Conservation (phyloP, 1,139 yeast species). For the Petasospora fabianii region DNA sequence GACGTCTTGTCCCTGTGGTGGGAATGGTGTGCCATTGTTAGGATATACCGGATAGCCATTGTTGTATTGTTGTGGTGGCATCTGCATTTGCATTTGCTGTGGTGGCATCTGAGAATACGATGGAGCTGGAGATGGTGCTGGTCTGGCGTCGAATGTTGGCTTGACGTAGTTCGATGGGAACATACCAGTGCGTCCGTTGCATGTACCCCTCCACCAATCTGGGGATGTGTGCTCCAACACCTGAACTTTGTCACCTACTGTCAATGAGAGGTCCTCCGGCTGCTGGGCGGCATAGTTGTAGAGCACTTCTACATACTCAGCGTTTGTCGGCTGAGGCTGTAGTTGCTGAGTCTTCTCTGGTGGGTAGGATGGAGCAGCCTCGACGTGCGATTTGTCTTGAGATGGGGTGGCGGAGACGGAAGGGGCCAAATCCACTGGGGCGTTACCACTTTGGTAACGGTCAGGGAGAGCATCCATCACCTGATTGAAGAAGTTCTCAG, state of each 20-base stretch:
- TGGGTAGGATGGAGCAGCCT: background rate
- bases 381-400: no score
- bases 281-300: slow-evolving; percentile 71
- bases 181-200: slow-evolving; percentile 62
- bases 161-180: slow-evolving; percentile 88
- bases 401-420: slow-evolving; percentile 20
- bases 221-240: slow-evolving; percentile 71
- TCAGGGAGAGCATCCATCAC: slow-evolving; percentile 54
- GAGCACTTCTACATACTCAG: slow-evolving; percentile 56
- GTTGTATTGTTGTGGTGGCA: slow-evolving; percentile 44
- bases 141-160: slow-evolving; percentile 32
- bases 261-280: slow-evolving; percentile 64
- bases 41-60: slow-evolving; percentile 26
- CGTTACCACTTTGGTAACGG: slow-evolving; percentile 51
- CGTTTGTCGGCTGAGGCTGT: slow-evolving; percentile 3
- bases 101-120: slow-evolving; percentile 13
- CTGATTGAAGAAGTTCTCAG: slow-evolving; percentile 52
- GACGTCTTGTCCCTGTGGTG: slow-evolving; percentile 21
- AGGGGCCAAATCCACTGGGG: slow-evolving; percentile 39
- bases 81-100: slow-evolving; percentile 16
- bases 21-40: slow-evolving; percentile 25
- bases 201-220: slow-evolving; percentile 90
- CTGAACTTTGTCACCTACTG: slow-evolving; percentile 63
- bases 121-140: slow-evolving; percentile 23
- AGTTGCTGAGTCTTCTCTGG: slow-evolving; percentile 1